Percentiles rank a stretch among this genome's conserved stretches.
phyloP scores from a whole-genome alignment of 805 yeast species.

The Yamadazyma endophytica region DNA sequence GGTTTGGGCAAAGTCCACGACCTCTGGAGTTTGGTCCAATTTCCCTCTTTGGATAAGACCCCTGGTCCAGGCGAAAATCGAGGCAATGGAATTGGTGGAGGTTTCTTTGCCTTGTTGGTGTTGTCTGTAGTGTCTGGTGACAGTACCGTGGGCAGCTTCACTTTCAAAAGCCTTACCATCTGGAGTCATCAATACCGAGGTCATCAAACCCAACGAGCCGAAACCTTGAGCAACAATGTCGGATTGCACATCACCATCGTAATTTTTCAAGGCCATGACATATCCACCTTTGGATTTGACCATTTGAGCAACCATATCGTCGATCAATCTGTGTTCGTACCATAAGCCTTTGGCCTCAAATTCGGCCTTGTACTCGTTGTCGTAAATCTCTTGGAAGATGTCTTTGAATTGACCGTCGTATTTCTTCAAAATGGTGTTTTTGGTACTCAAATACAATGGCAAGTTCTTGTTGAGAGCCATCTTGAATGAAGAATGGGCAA shows the following conservation, averaged over 20 bases:
- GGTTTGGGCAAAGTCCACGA: slow-evolving; percentile 58
- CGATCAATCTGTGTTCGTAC: slow-evolving; percentile 79
- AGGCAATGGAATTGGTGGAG: slow-evolving; percentile 80
- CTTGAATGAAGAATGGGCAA: slow-evolving; percentile 77
- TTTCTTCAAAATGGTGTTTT: slow-evolving; percentile 76
- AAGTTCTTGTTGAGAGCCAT: slow-evolving; percentile 62
- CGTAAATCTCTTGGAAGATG: slow-evolving; percentile 67
- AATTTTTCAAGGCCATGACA: slow-evolving; percentile 76
- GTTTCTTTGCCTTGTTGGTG: slow-evolving; percentile 80
- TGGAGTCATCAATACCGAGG: slow-evolving; percentile 77
- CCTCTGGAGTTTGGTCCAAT: slow-evolving; percentile 68
- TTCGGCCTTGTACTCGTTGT: slow-evolving; percentile 47
- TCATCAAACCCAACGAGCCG: slow-evolving; percentile 81
- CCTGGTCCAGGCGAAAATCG: slow-evolving; percentile 84
- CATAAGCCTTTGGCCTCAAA: slow-evolving; percentile 61
- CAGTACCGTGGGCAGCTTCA: slow-evolving; percentile 88
- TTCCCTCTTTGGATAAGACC: slow-evolving; percentile 80
- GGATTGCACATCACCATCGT: slow-evolving; percentile 83
- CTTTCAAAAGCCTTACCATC: slow-evolving; percentile 84
- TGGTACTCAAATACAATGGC: slow-evolving; percentile 68
- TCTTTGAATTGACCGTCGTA: slow-evolving; percentile 83
- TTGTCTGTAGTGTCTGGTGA: slow-evolving; percentile 81
- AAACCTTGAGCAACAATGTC: slow-evolving; percentile 87
- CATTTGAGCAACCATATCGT: slow-evolving; percentile 90
- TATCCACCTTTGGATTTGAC: slow-evolving; percentile 80